Evolutionary conservation across 2,329 filamentous ascomycete species (phyloP).

Genomic region (Decorospora gaudefroyi): DNA sequence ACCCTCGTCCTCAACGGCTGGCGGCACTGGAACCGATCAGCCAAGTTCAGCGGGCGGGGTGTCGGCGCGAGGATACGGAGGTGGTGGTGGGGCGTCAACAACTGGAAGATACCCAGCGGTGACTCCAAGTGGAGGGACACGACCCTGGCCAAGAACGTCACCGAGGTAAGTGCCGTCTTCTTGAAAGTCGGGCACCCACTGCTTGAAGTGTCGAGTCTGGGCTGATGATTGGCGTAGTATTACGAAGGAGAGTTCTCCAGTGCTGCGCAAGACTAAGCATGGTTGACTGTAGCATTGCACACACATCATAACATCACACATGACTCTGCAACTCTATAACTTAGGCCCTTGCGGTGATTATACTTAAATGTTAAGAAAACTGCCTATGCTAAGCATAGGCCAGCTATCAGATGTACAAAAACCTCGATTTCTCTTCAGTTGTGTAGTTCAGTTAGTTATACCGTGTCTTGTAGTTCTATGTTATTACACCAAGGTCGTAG

Average conservation of each 20-base stretch:
- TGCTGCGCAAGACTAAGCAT: constrained; percentile 25
- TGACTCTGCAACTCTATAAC: no score
- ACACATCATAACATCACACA: background rate
- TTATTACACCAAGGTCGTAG: no score
- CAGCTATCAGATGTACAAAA: no score
- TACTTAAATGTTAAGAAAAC: no score
- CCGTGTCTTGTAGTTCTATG: no score
- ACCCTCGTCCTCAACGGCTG: constrained; percentile 83
- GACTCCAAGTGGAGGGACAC: constrained; percentile 31
- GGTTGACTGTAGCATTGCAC: constrained; percentile 12
- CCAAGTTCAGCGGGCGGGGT: constrained; percentile 74
- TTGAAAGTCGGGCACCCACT: constrained; percentile 34
- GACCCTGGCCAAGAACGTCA: constrained; percentile 41
- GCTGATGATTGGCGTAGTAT: constrained; percentile 30
- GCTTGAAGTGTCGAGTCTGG: background rate
- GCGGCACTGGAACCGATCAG: constrained; percentile 84
- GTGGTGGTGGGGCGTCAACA: constrained; percentile 96
- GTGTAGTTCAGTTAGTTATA: no score
- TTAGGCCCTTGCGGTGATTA: no score
- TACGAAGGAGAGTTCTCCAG: constrained; percentile 37
- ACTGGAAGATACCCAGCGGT: constrained; percentile 64
- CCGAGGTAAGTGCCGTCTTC: constrained; percentile 45
- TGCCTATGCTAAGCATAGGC: no score
- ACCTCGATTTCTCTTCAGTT: no score
- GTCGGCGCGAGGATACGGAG: constrained; percentile 76